These are phyloP conservation scores for Lachnellula cervina DNA, from an alignment of 2,329 filamentous ascomycete genomes.

Conservation along the genomic window DNA sequence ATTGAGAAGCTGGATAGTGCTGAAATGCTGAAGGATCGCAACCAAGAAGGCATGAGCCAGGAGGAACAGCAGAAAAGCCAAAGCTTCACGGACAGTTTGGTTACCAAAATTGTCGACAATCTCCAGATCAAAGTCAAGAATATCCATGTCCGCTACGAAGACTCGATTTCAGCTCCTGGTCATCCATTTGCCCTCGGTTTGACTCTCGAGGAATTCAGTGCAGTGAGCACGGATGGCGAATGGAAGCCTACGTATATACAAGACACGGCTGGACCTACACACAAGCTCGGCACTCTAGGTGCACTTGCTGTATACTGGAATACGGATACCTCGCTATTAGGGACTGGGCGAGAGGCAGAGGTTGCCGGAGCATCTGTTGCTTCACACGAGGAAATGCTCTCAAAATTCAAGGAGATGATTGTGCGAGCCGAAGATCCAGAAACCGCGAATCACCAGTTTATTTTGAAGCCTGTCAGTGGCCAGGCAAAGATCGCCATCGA, in stretches of 20 bases:
- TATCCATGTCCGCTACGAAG: slow-evolving; percentile 96
- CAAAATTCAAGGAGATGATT: slow-evolving; percentile 74
- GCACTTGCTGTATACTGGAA: slow-evolving; percentile 97
- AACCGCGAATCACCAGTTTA: slow-evolving; percentile 71
- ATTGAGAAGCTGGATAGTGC: slow-evolving; percentile 98
- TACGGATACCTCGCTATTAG: slow-evolving; percentile 81
- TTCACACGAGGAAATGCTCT: slow-evolving; percentile 71
- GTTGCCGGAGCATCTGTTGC: slow-evolving; percentile 54
- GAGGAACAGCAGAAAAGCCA: slow-evolving; percentile 98
- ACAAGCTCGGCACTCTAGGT: slow-evolving; percentile 89
- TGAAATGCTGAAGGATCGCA: slow-evolving; percentile 87
- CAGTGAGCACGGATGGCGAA: slow-evolving; percentile 88
- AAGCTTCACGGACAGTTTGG: slow-evolving; percentile 91
- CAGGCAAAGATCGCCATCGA: slow-evolving; percentile 92
- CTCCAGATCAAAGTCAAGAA: slow-evolving; percentile 97
- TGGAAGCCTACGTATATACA: slow-evolving; percentile 98
- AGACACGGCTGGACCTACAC: slow-evolving; percentile 72
- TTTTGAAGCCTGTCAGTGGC: slow-evolving; percentile 91
- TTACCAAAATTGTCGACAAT: slow-evolving; percentile 97
- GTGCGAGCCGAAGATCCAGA: slow-evolving; percentile 58
- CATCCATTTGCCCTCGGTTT: slow-evolving; percentile 92
- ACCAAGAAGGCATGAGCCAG: slow-evolving; percentile 84
- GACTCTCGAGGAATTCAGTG: slow-evolving; percentile 93
- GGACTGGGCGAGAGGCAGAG: slow-evolving; percentile 70
- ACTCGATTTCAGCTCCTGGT: slow-evolving; percentile 89